A percentile compares a stretch with the other conserved stretches of the same genome.
These are phyloP conservation scores for Aspergillus ellipticus DNA, from an alignment of 495 filamentous ascomycete species.

Conservation along the genomic window DNA sequence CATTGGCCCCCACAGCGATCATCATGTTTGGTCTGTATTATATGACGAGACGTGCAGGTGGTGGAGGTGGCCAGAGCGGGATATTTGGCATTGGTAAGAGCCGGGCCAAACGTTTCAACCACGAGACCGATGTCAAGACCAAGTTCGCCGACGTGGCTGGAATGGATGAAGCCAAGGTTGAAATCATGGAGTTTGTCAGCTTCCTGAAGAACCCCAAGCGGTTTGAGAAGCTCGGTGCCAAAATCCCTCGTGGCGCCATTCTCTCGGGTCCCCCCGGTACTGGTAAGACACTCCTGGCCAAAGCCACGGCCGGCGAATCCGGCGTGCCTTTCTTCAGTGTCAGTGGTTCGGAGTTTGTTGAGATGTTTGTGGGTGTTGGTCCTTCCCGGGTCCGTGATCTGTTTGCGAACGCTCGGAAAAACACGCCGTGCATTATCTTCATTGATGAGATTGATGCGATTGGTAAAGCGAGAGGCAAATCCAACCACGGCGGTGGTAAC, in stretches of 20 bases:
- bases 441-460: conserved; percentile 99
- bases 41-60: conserved; percentile 61
- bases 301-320: conserved; percentile 97
- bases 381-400: conserved; percentile 92
- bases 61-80: conserved; percentile 67
- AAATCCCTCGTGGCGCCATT: conserved; percentile 95
- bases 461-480: conserved; percentile 79
- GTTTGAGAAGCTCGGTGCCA: conserved; percentile 91
- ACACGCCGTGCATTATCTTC: conserved; percentile 97
- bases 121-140: conserved; percentile 91
- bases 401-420: conserved; percentile 91
- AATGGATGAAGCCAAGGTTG: conserved; percentile 96
- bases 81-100: conserved; percentile 96
- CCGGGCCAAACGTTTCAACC: conserved; percentile 93
- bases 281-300: conserved; percentile 95
- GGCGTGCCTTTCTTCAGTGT: conserved; percentile 96
- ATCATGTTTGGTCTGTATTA: conserved; percentile 76
- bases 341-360: conserved; percentile 96
- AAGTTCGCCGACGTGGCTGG: conserved; percentile 97
- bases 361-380: conserved; percentile 99
- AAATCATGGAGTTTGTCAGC: conserved; percentile 99
- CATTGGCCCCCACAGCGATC: conserved; percentile 83
- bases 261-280: conserved; percentile 95
- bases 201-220: conserved; percentile 88
- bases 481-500: conserved; percentile 79